Evolutionary conservation across 345 rosid species (phyloP), one percentile per base, ranked within the genome.

Genomic region (Microthlaspi erraticum): DNA sequence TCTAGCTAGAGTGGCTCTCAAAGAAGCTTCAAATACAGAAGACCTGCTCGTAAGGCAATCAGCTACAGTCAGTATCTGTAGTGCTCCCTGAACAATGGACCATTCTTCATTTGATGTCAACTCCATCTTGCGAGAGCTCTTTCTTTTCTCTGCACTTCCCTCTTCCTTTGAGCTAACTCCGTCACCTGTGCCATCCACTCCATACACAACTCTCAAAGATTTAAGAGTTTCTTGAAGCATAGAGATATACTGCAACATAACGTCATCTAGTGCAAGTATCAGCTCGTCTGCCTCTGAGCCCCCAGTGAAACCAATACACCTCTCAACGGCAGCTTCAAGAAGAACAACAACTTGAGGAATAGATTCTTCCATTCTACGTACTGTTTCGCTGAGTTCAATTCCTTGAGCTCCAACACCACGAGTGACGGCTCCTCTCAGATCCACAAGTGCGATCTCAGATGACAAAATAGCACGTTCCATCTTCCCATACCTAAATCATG

Each of bases 401-500:
- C 99, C 99, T 81, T 94, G 97, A 74, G 97, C 99, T 62, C 99
- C 97, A 66, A 94, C 85, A 17, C 96, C 96, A 67, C 99, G 95
- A 51, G 96, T 72, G 61, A 94, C 99, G 63, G 99, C 99, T 68
- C 99, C 97, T 72, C 99, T 89, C 74, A 94, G 84, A 84, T 91
- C 99, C 60, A 91, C 87, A 39, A 84, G 88, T n/a, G 99, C 80
- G 64, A 94, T 91, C 84, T 91, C 95, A 76, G 88, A 86, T 31
- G 95, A 84, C 60, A 94, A 83, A 44, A 94, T 88, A 72, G 90
- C 95, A 76, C 90, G 93, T 72, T 94, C 99, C 89, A 94, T 84
- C 70, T 83, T 89, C 52, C 97, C 97, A 76, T 94, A 94, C 88
- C 99, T 94, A 72, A 50, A 77, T 36, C 44, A 57, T 32, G 23